Percentiles rank a stretch among this genome's conserved stretches.
Conservation (phyloP, 2,329 filamentous ascomycete species). For the Colletotrichum tropicale region DNA sequence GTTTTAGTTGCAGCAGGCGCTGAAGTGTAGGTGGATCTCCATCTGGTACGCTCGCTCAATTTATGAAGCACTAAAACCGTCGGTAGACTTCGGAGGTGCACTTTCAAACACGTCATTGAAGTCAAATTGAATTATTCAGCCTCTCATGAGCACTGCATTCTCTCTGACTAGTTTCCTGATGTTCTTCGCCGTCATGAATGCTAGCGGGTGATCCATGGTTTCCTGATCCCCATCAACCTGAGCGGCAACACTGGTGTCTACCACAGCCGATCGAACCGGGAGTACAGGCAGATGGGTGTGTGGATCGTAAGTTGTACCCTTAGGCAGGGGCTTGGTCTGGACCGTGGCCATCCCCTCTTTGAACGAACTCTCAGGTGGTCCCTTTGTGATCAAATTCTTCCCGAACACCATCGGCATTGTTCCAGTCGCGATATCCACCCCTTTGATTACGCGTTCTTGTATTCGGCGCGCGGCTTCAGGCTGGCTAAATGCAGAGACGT, state of each 20-base stretch:
- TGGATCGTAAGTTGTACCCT: background rate
- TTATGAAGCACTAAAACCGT: too few species aligned
- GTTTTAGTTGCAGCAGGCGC: too few species aligned
- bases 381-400: background rate
- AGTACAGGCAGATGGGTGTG: background rate
- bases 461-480: conserved; percentile 2
- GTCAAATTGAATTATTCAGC: fast-evolving
- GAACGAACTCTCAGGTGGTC: background rate
- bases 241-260: background rate
- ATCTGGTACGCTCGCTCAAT: too few species aligned
- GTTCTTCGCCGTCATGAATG: background rate
- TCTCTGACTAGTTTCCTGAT: background rate
- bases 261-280: background rate
- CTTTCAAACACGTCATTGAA: fast-evolving
- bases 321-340: background rate
- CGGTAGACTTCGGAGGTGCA: background rate
- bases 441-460: background rate
- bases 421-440: conserved; percentile 4
- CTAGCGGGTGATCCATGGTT: background rate
- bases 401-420: background rate
- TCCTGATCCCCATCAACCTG: background rate
- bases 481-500: background rate
- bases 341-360: background rate
- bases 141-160: background rate
- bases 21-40: too few species aligned